Percentiles rank a stretch among this genome's conserved stretches.
phyloP scores from a whole-genome alignment of 2,329 filamentous ascomycete genomes.

The Penicillium digitatum region DNA sequence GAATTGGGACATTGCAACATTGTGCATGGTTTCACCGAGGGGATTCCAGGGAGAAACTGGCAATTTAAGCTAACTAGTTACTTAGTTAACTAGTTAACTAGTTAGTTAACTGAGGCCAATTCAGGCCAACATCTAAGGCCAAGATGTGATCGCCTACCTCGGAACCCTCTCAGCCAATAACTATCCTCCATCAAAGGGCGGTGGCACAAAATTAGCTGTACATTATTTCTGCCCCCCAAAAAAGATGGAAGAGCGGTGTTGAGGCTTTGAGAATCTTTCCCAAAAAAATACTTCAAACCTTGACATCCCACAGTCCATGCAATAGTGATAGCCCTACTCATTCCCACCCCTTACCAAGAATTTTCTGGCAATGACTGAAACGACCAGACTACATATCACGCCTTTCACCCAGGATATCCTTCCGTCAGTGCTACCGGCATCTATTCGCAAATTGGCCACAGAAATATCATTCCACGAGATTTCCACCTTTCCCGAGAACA shows the following conservation, averaged over 20 bases:
- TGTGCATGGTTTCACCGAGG: no score
- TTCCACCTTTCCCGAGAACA: constrained; percentile 82
- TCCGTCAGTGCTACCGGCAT: constrained; percentile 65
- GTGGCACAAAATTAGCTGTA: constrained; percentile 4
- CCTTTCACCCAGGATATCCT: constrained; percentile 76
- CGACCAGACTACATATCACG: constrained; percentile 73
- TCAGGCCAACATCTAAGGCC: constrained; percentile 1
- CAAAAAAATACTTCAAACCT: background rate
- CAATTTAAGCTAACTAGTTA: background rate
- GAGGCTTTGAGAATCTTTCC: background rate
- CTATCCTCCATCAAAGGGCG: background rate
- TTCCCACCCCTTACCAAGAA: background rate
- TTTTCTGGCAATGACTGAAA: constrained; percentile 30
- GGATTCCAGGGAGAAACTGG: background rate
- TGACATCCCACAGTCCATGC: background rate
- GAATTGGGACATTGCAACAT: background rate
- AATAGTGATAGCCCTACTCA: background rate
- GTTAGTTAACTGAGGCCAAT: background rate
- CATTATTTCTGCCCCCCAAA: constrained; percentile 1
- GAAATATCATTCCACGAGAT: constrained; percentile 86
- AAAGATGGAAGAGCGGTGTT: background rate
- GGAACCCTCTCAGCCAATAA: background rate
- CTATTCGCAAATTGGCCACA: constrained; percentile 62
- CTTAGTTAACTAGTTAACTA: no score
- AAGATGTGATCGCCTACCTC: background rate